Percentiles rank a stretch among this genome's conserved stretches.
phyloP scores from a whole-genome alignment of 2,329 filamentous ascomycete species.

The Monilinia fructigena region DNA sequence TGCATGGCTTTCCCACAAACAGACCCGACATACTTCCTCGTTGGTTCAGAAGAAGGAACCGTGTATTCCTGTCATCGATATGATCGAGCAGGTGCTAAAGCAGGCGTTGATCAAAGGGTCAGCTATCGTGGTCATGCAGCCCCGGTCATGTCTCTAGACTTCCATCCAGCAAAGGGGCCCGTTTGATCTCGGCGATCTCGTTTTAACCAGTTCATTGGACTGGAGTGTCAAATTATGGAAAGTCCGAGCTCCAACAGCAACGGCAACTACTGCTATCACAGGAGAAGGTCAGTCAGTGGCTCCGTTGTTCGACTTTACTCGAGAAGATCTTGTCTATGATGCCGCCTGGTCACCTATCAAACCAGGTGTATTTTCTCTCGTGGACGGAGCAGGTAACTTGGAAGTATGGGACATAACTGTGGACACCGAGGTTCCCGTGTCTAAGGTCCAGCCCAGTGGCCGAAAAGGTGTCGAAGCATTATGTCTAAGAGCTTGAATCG shows the following conservation, averaged over 20 bases:
- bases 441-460: constrained; percentile 70
- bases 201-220: constrained; percentile 88
- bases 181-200: constrained; percentile 94
- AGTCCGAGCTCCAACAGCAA: constrained; percentile 76
- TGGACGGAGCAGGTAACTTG: constrained; percentile 87
- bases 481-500: constrained; percentile 89
- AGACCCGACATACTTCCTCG: constrained; percentile 95
- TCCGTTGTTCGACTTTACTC: constrained; percentile 84
- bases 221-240: constrained; percentile 99
- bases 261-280: constrained; percentile 54
- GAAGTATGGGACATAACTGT: constrained; percentile 95
- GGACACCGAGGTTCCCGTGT: constrained; percentile 88
- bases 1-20: constrained; percentile 93
- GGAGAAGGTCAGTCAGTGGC: constrained; percentile 53
- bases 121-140: constrained; percentile 88
- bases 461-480: constrained; percentile 64
- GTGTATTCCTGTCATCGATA: constrained; percentile 97
- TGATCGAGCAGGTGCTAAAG: constrained; percentile 94
- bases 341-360: constrained; percentile 93
- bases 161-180: constrained; percentile 88
- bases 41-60: constrained; percentile 92
- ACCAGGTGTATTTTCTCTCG: constrained; percentile 89
- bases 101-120: constrained; percentile 85
- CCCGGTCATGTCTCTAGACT: constrained; percentile 93
- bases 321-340: constrained; percentile 96